A percentile compares a stretch with the other conserved stretches of the same genome.
Conservation (phyloP, 2,329 filamentous ascomycete species). For the Clarireedia monteithiana region DNA sequence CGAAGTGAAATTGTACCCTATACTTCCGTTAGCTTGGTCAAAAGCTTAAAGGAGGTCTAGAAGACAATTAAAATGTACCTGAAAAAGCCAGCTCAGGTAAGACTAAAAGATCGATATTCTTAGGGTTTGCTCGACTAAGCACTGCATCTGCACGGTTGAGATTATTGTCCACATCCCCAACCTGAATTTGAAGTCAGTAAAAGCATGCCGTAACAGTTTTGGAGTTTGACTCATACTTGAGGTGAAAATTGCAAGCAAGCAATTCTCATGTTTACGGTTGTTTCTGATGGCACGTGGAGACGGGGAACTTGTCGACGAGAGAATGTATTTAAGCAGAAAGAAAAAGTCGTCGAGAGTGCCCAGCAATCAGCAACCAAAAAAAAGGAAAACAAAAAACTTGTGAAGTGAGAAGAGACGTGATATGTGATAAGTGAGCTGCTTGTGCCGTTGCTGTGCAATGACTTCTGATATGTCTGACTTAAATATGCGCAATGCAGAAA, state of each 20-base stretch:
- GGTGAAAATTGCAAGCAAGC: conserved; percentile 64
- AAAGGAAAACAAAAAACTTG: background rate
- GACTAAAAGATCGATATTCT: conserved; percentile 61
- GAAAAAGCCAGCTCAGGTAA: conserved; percentile 71
- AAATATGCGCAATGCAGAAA: background rate
- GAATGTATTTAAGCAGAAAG: background rate
- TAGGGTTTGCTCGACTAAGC: conserved; percentile 42
- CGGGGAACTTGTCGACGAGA: background rate
- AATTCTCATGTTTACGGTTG: conserved; percentile 48
- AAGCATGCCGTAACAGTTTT: background rate
- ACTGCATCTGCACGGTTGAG: conserved; percentile 59
- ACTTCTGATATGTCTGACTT: background rate
- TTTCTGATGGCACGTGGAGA: background rate
- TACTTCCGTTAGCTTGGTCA: background rate
- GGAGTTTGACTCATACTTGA: conserved; percentile 36
- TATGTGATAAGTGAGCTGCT: background rate
- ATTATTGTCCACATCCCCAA: conserved; percentile 65
- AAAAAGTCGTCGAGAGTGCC: background rate
- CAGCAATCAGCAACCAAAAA: background rate
- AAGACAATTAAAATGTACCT: conserved; percentile 36
- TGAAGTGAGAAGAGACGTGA: background rate
- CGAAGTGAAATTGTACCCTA: conserved; percentile 67
- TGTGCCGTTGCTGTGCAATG: background rate
- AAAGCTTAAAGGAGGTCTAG: background rate
- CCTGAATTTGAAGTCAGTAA: conserved; percentile 30